Evolutionary conservation across 2,329 filamentous ascomycete genomes (phyloP), one percentile per base, ranked within the genome.

Genomic region (Fusarium siculi): DNA sequence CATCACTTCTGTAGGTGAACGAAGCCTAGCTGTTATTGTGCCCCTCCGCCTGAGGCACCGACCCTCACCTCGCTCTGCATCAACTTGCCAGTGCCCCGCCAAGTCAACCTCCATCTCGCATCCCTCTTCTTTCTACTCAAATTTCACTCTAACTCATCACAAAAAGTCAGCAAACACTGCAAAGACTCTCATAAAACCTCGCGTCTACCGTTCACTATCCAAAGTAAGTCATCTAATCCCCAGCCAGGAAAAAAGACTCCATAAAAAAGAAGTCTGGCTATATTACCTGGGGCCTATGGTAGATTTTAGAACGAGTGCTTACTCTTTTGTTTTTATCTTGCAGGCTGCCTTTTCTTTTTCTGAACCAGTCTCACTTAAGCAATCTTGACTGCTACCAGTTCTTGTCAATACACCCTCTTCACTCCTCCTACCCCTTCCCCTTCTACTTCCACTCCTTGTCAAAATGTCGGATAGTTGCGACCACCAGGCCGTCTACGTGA

Each of bases 41-140:
- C 16, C 49, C n/a, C 49, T 36, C 49, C n/a, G 30, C 49, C 49
- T 52, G 9, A 52, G 49, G 49, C 49, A 36, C n/a, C 30, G 49
- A 21, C 49, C 49, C 16, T 52, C 30, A 16, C 8, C 18, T 52
- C 16, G n/a, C 49, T 52, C 49, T 19, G n/a, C 49, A 52, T 52
- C 9, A 52, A 52, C 16, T 23, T 54, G 34, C 21, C 50, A 54
- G 23, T 54, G 50, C 34, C 50, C 11, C 34, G 50, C 50, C 25
- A 28, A 16, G 50, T 19, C 25, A 28, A 16, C 25, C 34, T 25
- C 50, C 19, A 12, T 16, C 50, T 39, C 19, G 19, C 23, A 19
- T 18, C 34, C 50, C 7, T 21, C 23, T 39, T 25, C 30, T 1
- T 40, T 28, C 50, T 11, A 3, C 23, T 2, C 16, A 52, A 10